Percentiles rank a stretch among this genome's conserved stretches.
Evolutionary conservation across 2,329 filamentous ascomycete genomes (phyloP).

Genomic region (Coniochaeta sp.): DNA sequence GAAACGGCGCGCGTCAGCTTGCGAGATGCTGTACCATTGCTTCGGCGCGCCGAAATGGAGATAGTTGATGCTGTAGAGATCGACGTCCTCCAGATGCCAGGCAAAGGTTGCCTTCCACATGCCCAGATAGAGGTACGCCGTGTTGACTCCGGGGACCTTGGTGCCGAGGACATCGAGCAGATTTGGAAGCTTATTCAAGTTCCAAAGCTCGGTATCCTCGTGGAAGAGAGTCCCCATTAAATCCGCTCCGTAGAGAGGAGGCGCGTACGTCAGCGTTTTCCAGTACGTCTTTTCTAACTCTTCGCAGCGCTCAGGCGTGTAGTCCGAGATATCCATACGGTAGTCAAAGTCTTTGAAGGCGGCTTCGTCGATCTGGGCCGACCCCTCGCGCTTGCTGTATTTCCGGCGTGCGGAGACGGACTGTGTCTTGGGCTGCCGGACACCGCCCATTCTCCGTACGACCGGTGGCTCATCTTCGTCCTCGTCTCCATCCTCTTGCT

Average conservation of each 20-base stretch:
- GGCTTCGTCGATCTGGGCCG: conserved; percentile 77
- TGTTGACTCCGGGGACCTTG: conserved; percentile 96
- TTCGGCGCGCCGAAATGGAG: conserved; percentile 98
- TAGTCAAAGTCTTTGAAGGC: conserved; percentile 91
- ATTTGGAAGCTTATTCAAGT: conserved; percentile 90
- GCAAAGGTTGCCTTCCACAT: conserved; percentile 99
- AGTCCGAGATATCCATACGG: conserved; percentile 79
- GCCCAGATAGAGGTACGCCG: conserved; percentile 91
- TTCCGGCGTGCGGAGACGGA: conserved; percentile 84
- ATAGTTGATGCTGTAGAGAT: conserved; percentile 99
- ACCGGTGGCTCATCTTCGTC: conserved; percentile 31
- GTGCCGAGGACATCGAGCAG: conserved; percentile 88
- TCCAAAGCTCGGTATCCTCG: conserved; percentile 79
- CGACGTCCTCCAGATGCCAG: conserved; percentile 97
- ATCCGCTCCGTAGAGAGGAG: conserved; percentile 91
- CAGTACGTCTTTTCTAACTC: conserved; percentile 94
- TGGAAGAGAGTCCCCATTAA: conserved; percentile 94
- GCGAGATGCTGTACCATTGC: conserved; percentile 99
- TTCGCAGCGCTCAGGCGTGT: conserved; percentile 83
- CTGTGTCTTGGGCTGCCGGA: conserved; percentile 47
- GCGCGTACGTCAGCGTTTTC: conserved; percentile 93
- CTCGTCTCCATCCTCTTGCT: conserved; percentile 37
- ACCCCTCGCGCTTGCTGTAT: conserved; percentile 71
- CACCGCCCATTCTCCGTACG: conserved; percentile 42
- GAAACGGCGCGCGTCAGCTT: conserved; percentile 86